Base-by-base conservation (phyloP, 345 rosid genomes). In the Heritiera fomes region DNA sequence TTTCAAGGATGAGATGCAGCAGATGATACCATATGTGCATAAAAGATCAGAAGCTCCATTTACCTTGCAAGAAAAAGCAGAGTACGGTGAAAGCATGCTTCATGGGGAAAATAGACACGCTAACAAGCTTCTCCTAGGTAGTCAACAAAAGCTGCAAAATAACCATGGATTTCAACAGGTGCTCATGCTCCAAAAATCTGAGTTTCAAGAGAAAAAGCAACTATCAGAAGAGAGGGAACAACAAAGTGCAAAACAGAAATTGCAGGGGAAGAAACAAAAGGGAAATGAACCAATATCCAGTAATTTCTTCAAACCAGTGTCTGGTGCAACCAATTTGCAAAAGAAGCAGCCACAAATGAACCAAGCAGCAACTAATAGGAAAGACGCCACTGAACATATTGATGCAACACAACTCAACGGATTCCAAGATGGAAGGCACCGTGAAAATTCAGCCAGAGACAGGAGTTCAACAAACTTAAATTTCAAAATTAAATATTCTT, bases 1-100 rank as follows among this genome's bases (percentile, higher is more conserved):
- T 49, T 41, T 73, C 63, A 83, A 72, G 82, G 83, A 84, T 3
- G 88, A 88, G 77, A 80, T 79, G 78, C 89, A 82, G 75, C 68
- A 67, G 30, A 47, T 18, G 53, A 75, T 49, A 34, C 77, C 81
- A 71, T 78, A 82, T 71, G 49, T 62, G 38, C 78, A 73, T 8
- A 81, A 69, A 77, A 85, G 55, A 77, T 77, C 80, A 64, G 82
- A 87, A 81, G 38, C 76, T 66, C 75, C 81, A 71, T 66, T 18
- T 15, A 30, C 78, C 23, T 58, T 76, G 71, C 79, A 76, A 73
- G 84, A 84, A 46, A 83, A 84, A 32, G 62, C 65, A 77, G 86
- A 47, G 47, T 14, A 20, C 69, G 76, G 79, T 28, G 72, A 52
- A 70, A 77, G 61, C 38, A 79, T 72, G 58, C 73, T 81, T 83